A percentile compares a stretch with the other conserved stretches of the same genome.
These are phyloP conservation scores for Cynara cardunculus DNA, from an alignment of 129 eudicot species.

Conservation along the genomic window DNA sequence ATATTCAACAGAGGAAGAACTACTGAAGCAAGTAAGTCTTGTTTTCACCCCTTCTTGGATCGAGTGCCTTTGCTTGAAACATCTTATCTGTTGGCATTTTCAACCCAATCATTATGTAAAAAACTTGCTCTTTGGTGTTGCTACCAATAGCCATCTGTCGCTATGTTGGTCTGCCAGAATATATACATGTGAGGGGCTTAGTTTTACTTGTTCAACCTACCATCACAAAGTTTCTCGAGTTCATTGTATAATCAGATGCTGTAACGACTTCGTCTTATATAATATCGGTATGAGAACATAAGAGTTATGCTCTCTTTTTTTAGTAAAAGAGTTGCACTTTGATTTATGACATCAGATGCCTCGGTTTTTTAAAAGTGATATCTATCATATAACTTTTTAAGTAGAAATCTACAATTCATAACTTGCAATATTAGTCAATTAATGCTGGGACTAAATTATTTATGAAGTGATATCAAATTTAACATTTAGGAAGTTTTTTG, in stretches of 20 bases:
- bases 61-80: neutral
- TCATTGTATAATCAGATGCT: neutral
- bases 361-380: neutral
- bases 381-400: no score
- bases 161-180: neutral
- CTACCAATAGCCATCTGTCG: neutral
- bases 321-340: neutral
- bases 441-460: neutral
- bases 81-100: neutral
- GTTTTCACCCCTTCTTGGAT: neutral
- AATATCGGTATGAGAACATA: neutral
- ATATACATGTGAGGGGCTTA: no score
- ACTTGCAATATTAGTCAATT: neutral
- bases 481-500: neutral
- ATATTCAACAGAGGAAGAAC: conserved; percentile 44
- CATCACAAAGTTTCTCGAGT: neutral
- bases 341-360: neutral
- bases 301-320: neutral
- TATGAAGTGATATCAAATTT: neutral
- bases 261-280: neutral
- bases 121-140: neutral
- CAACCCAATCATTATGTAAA: neutral
- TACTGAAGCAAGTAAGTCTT: conserved; percentile 48
- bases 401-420: neutral
- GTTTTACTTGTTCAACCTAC: neutral